Evolutionary conservation across 1,139 yeast genomes (phyloP), one percentile per base, ranked within the genome.

Genomic region (Diutina catenulata): DNA sequence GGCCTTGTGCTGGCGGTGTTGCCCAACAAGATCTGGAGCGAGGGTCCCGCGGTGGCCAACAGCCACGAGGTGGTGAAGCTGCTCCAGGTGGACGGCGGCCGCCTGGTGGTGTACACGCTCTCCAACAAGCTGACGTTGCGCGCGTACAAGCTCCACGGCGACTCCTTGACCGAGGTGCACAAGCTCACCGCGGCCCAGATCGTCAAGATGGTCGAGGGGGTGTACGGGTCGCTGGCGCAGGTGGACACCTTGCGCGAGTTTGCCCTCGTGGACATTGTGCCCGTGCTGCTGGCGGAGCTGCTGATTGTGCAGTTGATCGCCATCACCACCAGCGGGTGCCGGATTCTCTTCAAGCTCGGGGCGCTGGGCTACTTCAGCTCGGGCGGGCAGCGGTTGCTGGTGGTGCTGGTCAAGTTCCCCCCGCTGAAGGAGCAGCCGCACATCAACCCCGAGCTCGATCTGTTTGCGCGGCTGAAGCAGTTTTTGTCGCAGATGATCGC

Each of bases 41-140:
- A 25, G 10, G 15, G 24, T 9, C 13, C 13, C 50, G 37, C 28
- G 27, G 24, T 22, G 35, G 3, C 28, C 32, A 10, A 45, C 58
- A 3, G 70, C 74, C 2, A 27, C 15, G 95, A 86, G 51, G 59
- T 65, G 1, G 66, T 87, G 28, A 53, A 65, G 1, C 86, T 82
- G 48, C 53, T 88, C 39, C 76, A 70, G 39, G 64, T 87, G 35
- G 98, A 93, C 54, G 75, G 80, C 43, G 74, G 84, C 4, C 73
- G 95, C 51, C 76, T 76, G 27, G 64, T 84, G 16, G 57, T 93
- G 18, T 93, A 91, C 56, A 75, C 96, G 0, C 68, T 93, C 39
- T 82, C 96, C 1, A 80, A 87, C 25, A 76, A 72, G 41, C 86
- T 96, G 0, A 71, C 78, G n/a, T 77, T 91, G 28, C 71, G 94